Percentiles rank a stretch among this genome's conserved stretches.
These are phyloP conservation scores for Aureobasidium melanogenum DNA, from an alignment of 2,329 filamentous ascomycete species.

Conservation along the genomic window DNA sequence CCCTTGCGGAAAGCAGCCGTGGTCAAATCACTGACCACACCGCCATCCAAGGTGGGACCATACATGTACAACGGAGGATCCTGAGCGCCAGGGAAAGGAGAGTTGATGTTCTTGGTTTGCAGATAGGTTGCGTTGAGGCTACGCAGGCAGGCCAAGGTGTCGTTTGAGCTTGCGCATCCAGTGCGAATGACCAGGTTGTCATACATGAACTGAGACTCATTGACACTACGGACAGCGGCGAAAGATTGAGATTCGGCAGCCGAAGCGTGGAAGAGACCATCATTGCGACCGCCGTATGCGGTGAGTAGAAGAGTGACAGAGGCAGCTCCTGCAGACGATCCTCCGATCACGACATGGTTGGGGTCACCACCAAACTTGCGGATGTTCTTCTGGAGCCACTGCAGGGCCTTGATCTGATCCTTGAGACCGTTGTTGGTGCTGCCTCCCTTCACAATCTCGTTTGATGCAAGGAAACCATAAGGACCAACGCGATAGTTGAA, in stretches of 20 bases:
- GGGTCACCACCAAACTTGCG: constrained; percentile 60
- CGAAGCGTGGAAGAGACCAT: constrained; percentile 43
- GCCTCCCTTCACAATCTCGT: constrained; percentile 42
- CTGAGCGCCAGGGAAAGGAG: constrained; percentile 36
- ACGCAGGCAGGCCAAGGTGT: constrained; percentile 43
- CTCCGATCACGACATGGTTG: constrained; percentile 57
- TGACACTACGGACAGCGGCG: constrained; percentile 37
- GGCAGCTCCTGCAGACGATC: constrained; percentile 58
- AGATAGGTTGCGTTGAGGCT: constrained; percentile 34
- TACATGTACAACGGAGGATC: constrained; percentile 42
- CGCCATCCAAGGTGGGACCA: constrained; percentile 42
- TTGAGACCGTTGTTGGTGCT: constrained; percentile 60
- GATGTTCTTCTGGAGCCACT: constrained; percentile 63
- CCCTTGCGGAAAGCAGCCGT: constrained; percentile 40
- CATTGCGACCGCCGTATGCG: constrained; percentile 40
- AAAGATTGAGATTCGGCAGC: constrained; percentile 48
- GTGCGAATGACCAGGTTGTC: constrained; percentile 43
- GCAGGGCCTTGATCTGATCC: constrained; percentile 59
- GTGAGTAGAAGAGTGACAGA: constrained; percentile 58
- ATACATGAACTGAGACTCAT: constrained; percentile 44
- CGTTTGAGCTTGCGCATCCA: constrained; percentile 31
- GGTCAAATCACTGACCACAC: constrained; percentile 44
- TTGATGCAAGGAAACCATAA: constrained; percentile 60
- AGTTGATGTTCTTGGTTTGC: constrained; percentile 38
- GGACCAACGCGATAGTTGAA: constrained; percentile 70